Conservation (phyloP, 768 basidiomycete species). For the Collybiopsis luxurians region DNA sequence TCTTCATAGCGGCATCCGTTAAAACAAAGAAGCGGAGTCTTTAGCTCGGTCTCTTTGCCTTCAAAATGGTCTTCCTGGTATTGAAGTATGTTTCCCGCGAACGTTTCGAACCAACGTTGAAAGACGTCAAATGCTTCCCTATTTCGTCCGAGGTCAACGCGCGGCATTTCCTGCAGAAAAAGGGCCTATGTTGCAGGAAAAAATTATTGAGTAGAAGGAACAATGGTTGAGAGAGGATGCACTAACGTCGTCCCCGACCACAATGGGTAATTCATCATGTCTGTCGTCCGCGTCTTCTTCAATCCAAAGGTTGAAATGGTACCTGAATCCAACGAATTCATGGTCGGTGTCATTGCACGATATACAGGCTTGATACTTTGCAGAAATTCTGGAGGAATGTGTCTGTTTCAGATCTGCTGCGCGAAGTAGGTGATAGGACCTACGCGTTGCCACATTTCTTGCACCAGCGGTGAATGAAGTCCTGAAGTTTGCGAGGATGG, state of each 20-base stretch:
- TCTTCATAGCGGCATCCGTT: background rate
- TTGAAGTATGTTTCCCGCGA: conserved; percentile 1
- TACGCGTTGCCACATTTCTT: conserved; percentile 51
- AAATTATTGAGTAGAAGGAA: background rate
- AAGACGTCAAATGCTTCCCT: conserved; percentile 33
- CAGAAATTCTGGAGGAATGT: conserved; percentile 40
- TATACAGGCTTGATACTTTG: conserved; percentile 41
- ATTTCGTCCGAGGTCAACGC: conserved; percentile 42
- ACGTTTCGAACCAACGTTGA: conserved; percentile 31
- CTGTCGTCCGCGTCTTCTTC: conserved; percentile 47
- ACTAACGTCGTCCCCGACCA: conserved; percentile 45
- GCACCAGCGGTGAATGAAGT: conserved; percentile 50
- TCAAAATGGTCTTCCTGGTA: background rate
- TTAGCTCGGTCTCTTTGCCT: background rate
- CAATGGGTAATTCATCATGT: conserved; percentile 38
- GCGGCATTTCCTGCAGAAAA: conserved; percentile 42
- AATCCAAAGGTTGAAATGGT: conserved; percentile 46
- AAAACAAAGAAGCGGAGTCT: background rate
- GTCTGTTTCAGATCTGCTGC: background rate
- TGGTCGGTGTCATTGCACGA: conserved; percentile 53
- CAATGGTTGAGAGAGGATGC: background rate
- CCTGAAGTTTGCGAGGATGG: conserved; percentile 24
- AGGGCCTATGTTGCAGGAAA: conserved; percentile 29
- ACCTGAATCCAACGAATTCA: conserved; percentile 46
- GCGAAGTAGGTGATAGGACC: conserved; percentile 12